These are phyloP conservation scores for Fusarium anguioides DNA, from an alignment of 2,329 filamentous ascomycete species.

Conservation along the genomic window DNA sequence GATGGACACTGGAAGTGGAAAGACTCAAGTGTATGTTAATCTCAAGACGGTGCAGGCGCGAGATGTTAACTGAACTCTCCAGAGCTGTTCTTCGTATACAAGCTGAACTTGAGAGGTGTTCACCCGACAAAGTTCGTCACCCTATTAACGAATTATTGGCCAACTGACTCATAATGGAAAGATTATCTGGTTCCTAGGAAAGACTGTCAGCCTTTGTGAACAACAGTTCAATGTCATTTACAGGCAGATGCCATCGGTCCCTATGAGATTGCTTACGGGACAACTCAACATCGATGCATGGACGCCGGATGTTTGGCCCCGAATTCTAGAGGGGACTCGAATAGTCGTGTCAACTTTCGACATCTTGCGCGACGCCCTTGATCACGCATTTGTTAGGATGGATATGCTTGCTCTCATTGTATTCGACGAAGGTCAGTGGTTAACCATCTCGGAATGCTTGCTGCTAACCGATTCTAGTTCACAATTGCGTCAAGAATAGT, in stretches of 20 bases:
- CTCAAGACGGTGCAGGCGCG: not conserved
- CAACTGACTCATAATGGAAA: constrained; percentile 44
- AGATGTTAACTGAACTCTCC: constrained; percentile 28
- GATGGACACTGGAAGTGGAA: constrained; percentile 86
- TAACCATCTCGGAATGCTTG: not conserved
- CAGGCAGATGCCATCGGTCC: constrained; percentile 68
- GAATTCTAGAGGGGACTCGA: constrained; percentile 69
- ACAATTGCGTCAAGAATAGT: constrained; percentile 75
- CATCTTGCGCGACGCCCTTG: constrained; percentile 78
- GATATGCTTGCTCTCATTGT: constrained; percentile 73
- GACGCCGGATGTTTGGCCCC: constrained; percentile 75
- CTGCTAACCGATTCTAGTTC: constrained; percentile 62
- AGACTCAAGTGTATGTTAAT: constrained; percentile 75
- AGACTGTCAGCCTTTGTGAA: constrained; percentile 73
- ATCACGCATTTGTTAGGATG: constrained; percentile 78
- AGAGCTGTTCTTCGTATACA: constrained; percentile 76
- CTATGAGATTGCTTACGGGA: constrained; percentile 73
- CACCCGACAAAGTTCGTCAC: constrained; percentile 68
- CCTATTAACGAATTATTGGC: not conserved
- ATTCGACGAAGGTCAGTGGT: constrained; percentile 79
- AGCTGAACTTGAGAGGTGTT: constrained; percentile 68
- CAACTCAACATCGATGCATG: constrained; percentile 78
- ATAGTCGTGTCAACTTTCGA: constrained; percentile 84
- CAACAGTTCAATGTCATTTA: constrained; percentile 74
- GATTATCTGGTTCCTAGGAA: constrained; percentile 79